phyloP scores from a whole-genome alignment of 345 rosid species.

The Hevea brasiliensis region DNA sequence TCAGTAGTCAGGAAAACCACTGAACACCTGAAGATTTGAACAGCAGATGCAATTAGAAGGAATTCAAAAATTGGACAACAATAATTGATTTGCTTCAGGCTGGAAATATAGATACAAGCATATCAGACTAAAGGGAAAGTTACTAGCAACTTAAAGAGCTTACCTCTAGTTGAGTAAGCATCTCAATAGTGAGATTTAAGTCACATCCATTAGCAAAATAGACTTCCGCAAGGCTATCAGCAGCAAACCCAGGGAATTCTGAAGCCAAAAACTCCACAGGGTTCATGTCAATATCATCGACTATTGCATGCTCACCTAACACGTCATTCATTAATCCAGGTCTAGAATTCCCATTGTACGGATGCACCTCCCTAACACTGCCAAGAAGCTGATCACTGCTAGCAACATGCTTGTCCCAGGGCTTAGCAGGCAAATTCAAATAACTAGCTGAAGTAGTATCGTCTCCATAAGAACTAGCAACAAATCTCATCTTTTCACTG shows the following conservation, averaged over 20 bases:
- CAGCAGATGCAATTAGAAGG: background rate
- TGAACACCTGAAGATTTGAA: slow-evolving; percentile 13
- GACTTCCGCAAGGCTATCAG: slow-evolving; percentile 95
- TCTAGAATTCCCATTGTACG: slow-evolving; percentile 52
- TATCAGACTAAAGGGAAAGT: slow-evolving; percentile 16
- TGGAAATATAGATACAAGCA: slow-evolving; percentile 2
- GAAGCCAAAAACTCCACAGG: slow-evolving; percentile 82
- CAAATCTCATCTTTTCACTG: slow-evolving; percentile 55
- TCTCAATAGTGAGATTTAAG: slow-evolving; percentile 84
- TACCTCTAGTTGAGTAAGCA: slow-evolving; percentile 99
- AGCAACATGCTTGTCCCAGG: slow-evolving; percentile 78
- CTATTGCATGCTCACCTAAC: slow-evolving; percentile 46
- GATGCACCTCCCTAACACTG: slow-evolving; percentile 50
- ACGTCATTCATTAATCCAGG: slow-evolving; percentile 56
- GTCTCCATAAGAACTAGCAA: slow-evolving; percentile 60
- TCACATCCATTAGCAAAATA: slow-evolving; percentile 88
- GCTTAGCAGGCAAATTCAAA: slow-evolving; percentile 52
- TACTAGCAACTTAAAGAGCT: background rate
- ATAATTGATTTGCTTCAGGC: slow-evolving; percentile 6
- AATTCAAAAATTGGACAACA: background rate
- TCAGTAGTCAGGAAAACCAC: slow-evolving; percentile 8
- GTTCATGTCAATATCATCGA: slow-evolving; percentile 62
- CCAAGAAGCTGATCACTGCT: slow-evolving; percentile 57
- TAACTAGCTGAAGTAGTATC: slow-evolving; percentile 49
- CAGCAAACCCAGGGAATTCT: slow-evolving; percentile 91